Evolutionary conservation across 2,329 filamentous ascomycete species (phyloP).

Genomic region (Aschersonia sp.): DNA sequence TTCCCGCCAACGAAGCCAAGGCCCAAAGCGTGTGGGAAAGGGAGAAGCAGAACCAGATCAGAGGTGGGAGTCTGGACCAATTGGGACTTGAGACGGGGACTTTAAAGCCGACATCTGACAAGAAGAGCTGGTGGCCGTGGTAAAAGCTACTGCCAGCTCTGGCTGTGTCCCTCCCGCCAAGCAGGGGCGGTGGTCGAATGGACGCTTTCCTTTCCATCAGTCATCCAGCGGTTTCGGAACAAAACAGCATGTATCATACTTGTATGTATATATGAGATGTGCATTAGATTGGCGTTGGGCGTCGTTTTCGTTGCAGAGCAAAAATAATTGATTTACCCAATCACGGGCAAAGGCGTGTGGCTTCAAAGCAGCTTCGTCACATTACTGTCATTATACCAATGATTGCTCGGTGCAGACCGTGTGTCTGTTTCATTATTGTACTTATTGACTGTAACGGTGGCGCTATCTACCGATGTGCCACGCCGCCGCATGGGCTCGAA

Average conservation of each 20-base stretch:
- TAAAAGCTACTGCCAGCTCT: slow-evolving; percentile 8
- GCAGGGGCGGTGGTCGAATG: no score
- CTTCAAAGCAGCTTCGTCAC: no score
- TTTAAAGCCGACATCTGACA: slow-evolving; percentile 13
- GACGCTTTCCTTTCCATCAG: background rate
- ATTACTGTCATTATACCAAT: no score
- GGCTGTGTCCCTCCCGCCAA: background rate
- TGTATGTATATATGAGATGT: slow-evolving; percentile 23
- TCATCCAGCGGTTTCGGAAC: background rate
- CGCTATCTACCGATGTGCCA: no score
- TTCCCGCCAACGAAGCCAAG: slow-evolving; percentile 19
- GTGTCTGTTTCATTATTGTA: no score
- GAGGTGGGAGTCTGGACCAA: slow-evolving; percentile 35
- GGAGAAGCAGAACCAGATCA: slow-evolving; percentile 35
- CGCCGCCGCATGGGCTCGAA: no score
- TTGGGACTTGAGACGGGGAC: slow-evolving; percentile 23
- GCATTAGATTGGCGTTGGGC: slow-evolving; percentile 29
- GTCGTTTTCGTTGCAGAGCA: slow-evolving; percentile 3
- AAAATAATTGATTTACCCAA: no score
- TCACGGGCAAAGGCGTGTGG: no score
- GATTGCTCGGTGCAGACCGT: no score
- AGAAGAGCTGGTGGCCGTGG: slow-evolving; percentile 35
- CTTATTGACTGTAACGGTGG: no score
- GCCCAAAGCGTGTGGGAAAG: slow-evolving; percentile 29
- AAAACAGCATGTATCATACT: slow-evolving; percentile 21